phyloP scores from a whole-genome alignment of 208 protist species.

The Trypanosoma vivax region DNA sequence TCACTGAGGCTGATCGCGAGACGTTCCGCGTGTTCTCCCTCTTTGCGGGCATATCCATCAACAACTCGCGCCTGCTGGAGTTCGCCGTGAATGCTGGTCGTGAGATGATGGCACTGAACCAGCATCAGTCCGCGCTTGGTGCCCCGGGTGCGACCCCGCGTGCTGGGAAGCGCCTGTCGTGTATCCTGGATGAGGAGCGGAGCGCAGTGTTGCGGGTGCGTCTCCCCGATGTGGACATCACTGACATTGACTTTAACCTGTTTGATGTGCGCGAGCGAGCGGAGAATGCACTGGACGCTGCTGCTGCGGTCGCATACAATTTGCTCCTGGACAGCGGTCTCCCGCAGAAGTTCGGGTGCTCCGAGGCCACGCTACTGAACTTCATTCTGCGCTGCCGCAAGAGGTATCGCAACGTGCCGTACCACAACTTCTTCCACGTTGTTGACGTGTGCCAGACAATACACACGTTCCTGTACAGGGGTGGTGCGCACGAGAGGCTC shows the following conservation, averaged over 20 bases:
- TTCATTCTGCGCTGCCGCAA: constrained; percentile 76
- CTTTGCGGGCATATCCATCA: constrained; percentile 82
- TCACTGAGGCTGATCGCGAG: constrained; percentile 42
- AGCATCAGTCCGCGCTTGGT: constrained; percentile 20
- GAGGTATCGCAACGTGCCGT: constrained; percentile 78
- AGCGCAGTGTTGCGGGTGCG: constrained; percentile 25
- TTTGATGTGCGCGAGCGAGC: constrained; percentile 49
- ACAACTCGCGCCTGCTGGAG: constrained; percentile 76
- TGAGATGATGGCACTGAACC: constrained; percentile 68
- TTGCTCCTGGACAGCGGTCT: constrained; percentile 58
- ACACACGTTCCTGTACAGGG: constrained; percentile 58
- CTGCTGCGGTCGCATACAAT: constrained; percentile 38
- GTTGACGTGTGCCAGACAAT: constrained; percentile 80
- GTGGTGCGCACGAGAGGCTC: constrained; percentile 40
- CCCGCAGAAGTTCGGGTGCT: constrained; percentile 69
- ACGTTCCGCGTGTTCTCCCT: constrained; percentile 75
- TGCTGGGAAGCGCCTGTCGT: constrained; percentile 13
- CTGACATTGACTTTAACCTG: constrained; percentile 57
- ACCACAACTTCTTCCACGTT: constrained; percentile 87
- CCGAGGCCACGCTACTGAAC: constrained; percentile 59
- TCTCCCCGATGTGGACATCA: constrained; percentile 46
- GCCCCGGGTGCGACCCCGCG: neutral
- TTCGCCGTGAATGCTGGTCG: constrained; percentile 70
- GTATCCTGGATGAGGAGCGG: constrained; percentile 42
- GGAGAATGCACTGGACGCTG: constrained; percentile 36